phyloP scores from a whole-genome alignment of 345 rosid species.

The Fremontodendron californicum region DNA sequence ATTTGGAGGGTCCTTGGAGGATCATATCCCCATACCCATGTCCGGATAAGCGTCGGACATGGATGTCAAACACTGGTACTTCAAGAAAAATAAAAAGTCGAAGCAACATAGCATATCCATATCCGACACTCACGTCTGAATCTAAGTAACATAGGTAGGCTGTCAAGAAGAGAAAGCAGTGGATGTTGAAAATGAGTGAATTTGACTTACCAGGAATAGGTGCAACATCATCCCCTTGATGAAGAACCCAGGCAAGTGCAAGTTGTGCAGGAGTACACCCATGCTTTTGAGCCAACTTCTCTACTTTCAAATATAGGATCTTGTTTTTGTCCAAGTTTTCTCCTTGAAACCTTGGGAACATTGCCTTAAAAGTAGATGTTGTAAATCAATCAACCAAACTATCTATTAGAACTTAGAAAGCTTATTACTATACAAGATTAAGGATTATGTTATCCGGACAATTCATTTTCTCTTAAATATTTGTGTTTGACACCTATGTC shows the following conservation, averaged over 20 bases:
- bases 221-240: constrained; percentile 29
- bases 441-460: too few relatives aligned
- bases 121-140: background rate
- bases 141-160: background rate
- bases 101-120: too few relatives aligned
- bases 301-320: constrained; percentile 22
- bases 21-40: too few relatives aligned
- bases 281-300: constrained; percentile 30
- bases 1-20: too few relatives aligned
- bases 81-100: too few relatives aligned
- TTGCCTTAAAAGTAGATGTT: background rate
- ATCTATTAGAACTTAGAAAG: background rate
- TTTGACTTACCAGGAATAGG: background rate
- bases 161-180: background rate
- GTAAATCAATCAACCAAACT: background rate
- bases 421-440: background rate
- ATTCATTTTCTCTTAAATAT: too few relatives aligned
- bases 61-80: too few relatives aligned
- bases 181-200: background rate
- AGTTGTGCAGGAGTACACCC: constrained; percentile 39
- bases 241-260: constrained; percentile 44
- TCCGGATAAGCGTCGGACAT: too few relatives aligned
- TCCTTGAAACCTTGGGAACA: constrained; percentile 18
- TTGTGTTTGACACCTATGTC: too few relatives aligned
- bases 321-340: constrained; percentile 34